Evolutionary conservation across 148 eudicot species (phyloP), one percentile per base, ranked within the genome.

Genomic region (Vaccinium corymbosum): DNA sequence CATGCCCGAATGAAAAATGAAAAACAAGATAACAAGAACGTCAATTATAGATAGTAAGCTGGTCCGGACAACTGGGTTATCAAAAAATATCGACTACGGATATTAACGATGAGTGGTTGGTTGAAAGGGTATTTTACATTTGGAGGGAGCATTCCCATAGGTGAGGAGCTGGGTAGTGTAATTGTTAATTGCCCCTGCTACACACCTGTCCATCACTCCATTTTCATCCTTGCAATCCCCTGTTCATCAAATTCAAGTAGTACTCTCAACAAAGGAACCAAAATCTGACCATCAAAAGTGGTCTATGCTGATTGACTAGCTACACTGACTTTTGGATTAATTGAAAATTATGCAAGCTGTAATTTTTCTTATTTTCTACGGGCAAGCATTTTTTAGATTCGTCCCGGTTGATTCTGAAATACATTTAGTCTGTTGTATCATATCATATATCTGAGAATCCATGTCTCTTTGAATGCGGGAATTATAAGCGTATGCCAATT

Each of bases 181-280:
- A 83, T 95, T 95, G 89, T 92, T 92, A 46, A 95, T 92, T 75
- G 98, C 98, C 16, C 98, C 98, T 7, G 94, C 98, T 14, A 93
- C 98, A 81, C 98, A 95, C 83, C 92, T 89, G 83, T 84, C 94
- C 84, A 78, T 85, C 38, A 87, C 86, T 79, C 97, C 98, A 81
- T 90, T 83, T 87, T 89, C 98, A 86, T 93, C 95, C 85, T 92
- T 92, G 92, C 98, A 95, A 83, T 95, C 98, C 89, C 98, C 98
- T 94, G 57, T 1, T 38, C 22, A 79, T 17, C 49, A 70, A 70
- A 32, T 14, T 0, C 79, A 50, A 17, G 6, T 17, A 0, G 29
- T 0, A 3, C 46, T 32, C 11, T 72, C 49, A 16, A 38, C n/a
- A 0, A 72, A 15, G 8, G 8, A 29, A 29, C 25, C 16, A 27